phyloP scores from a whole-genome alignment of 768 basidiomycete species.

The Tephrocybe sp. region DNA sequence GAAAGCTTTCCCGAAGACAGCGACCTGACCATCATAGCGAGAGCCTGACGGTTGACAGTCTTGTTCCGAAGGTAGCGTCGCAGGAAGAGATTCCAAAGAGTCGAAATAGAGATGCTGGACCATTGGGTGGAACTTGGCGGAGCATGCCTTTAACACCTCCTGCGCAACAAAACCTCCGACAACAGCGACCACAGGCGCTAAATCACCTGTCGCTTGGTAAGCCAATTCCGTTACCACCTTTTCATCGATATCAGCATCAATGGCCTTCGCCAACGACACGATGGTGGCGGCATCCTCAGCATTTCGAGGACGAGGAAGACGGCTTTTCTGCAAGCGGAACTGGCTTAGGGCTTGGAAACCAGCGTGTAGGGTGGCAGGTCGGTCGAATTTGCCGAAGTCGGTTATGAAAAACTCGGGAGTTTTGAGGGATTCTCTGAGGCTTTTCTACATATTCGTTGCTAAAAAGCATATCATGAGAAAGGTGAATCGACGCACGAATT shows the following conservation, averaged over 20 bases:
- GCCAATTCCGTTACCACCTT: conserved; percentile 80
- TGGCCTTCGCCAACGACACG: conserved; percentile 73
- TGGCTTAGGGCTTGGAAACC: conserved; percentile 93
- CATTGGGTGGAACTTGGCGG: conserved; percentile 97
- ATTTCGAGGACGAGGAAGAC: conserved; percentile 82
- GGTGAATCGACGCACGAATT: conserved; percentile 69
- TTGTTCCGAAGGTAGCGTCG: conserved; percentile 67
- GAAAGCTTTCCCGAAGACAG: conserved; percentile 92
- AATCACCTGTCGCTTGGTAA: conserved; percentile 88
- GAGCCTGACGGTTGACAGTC: conserved; percentile 81
- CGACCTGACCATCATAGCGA: conserved; percentile 93
- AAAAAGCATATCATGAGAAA: background rate
- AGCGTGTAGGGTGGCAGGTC: conserved; percentile 84
- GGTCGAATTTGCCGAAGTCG: conserved; percentile 97
- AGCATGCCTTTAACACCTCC: conserved; percentile 94
- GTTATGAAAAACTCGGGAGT: conserved; percentile 88
- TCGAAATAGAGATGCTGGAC: conserved; percentile 96
- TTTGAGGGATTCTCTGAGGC: conserved; percentile 79
- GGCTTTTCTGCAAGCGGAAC: conserved; percentile 61
- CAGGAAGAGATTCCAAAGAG: conserved; percentile 91
- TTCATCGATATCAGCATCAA: conserved; percentile 76
- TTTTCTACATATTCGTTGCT: conserved; percentile 62
- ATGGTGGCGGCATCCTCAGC: conserved; percentile 71
- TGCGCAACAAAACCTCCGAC: conserved; percentile 98
- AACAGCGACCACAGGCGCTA: conserved; percentile 89